Base-by-base conservation (phyloP, 148 eudicot species). In the Linanthus parryae region DNA sequence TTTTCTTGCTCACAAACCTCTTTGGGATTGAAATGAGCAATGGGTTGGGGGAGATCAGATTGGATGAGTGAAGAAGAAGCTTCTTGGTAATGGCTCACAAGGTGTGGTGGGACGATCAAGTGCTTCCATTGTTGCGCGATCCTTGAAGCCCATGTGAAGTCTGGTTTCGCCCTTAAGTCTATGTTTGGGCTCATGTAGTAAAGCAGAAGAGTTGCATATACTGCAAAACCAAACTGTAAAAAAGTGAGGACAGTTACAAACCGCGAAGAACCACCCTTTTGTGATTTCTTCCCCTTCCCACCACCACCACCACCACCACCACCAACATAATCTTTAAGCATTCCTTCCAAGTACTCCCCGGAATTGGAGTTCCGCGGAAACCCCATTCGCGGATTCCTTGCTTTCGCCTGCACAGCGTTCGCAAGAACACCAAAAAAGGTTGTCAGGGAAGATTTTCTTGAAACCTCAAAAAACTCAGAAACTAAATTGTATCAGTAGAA, bases 171-270 rank as follows among this genome's bases (percentile, higher is more conserved):
- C 2, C 87, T 51, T 25, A 92, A 41, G 55, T 92, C 98, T 15
- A 92, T 56, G 0, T 87, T 21, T 1, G 98, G 98, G 57, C 90
- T 87, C 94, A 92, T 82, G 78, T 79, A 83, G 27, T 83, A 92
- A 19, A 92, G 28, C 4, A 92, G 71, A 42, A 84, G 81, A 0
- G 98, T 92, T 0, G 96, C 98, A 48, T 92, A 92, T 11, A 92
- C 47, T 0, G 96, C 98, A 40, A 92, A 92, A 1, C 75, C 79
- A 48, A 92, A 84, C 55, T 92, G 98, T 13, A 92, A 61, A 45
- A 94, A 87, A 34, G 98, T 92, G 8, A 92, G 75, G 1, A 70
- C 24, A 0, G 98, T 83, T 4, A 92, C 98, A n/a, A 87, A 70
- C 15, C 77, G 62, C 14, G 84, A 48, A 0, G 94, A 69, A 8